Evolutionary conservation across 805 yeast species (phyloP), one percentile per base, ranked within the genome.

Genomic region (Ascoidea rubescens): DNA sequence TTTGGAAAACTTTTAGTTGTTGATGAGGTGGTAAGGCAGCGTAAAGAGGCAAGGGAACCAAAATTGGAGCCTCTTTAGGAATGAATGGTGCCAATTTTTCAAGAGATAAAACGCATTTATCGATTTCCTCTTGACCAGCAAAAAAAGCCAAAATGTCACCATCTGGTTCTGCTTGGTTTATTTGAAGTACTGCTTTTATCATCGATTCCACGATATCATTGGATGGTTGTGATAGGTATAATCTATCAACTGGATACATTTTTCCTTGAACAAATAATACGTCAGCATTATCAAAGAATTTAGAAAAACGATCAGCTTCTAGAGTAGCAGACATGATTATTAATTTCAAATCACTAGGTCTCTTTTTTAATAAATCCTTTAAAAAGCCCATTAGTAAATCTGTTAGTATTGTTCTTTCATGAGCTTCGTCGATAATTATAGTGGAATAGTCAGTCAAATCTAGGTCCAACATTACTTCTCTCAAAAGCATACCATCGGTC

Each of bases 41-140:
- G 65, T 93, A 93, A 48, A 93, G 73, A 12, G 99, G 98, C 48
- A 86, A 67, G 0, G 95, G 82, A 1, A 83, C 79, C 51, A 90
- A 70, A 21, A 74, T 59, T 0, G 97, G 97, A 0, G 90, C 89
- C 45, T 79, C 84, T 53, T 72, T 77, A 0, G 91, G 87, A 32
- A 90, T 65, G 48, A 75, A 73, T 0, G 85, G 84, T 1, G 90
- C 76, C 21, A 84, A 60, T 45, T 75, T 74, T 52, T 70, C 74
- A 52, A 93, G 67, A 1, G 82, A 66, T 14, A 77, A 75, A 1
- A 80, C 88, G 12, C 86, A 83, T 58, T 84, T 84, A 64, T 93
- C 99, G 64, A 93, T 93, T 62, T 93, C 99, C 62, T 93, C 99
- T 65, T 93, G 99, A 56, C 99, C 99, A 0, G 98, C 90, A 52